Base-by-base conservation (phyloP, 2,329 filamentous ascomycete genomes). In the Endoconidiophora polonica region DNA sequence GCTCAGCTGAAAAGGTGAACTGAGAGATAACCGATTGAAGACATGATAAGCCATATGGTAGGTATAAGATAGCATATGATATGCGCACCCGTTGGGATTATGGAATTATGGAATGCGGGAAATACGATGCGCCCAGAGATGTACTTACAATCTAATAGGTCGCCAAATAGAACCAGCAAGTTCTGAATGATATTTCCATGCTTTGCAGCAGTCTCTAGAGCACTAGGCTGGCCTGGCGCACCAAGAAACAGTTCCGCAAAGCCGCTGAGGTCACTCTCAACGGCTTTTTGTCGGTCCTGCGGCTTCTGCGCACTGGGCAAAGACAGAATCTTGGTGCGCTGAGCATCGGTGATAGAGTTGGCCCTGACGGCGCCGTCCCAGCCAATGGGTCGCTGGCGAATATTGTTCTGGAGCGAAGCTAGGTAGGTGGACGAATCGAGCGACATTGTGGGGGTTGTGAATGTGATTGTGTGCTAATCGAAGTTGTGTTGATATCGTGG, bases 361-460 rank as follows among this genome's bases (percentile, higher is more conserved):
- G 86, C 86, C 65, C 91, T 79, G 57, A 94, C 86, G 60, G 90
- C 88, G 60, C 90, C 90, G 67, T 96, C 90, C 91, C 91, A 98
- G 52, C 90, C 88, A 67, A 98, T 94, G 57, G 88, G 88, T 58
- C 91, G 79, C 62, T 86, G 83, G 62, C 91, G 86, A 65, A 96
- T 94, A 73, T 96, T 96, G 77, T 86, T 93, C 71, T 94, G 88
- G 58, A 95, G 76, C 58, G 86, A 90, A 62, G 69, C 68, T 52
- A 79, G 79, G 66, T 95, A 95, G 53, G 85, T 84, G 53, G 88
- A 88, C 58, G 86, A 83, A 63, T 95, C 87, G 65, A 94, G 77
- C 63, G 87, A 90, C 88, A 95, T 95, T 46, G 40, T 42, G 36
- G 10, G 24, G 4, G 42, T 33, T 24, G 40, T 16, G 20, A 4